phyloP scores from a whole-genome alignment of 1,284 basidiomycete genomes.

The Gymnopus androsaceus region DNA sequence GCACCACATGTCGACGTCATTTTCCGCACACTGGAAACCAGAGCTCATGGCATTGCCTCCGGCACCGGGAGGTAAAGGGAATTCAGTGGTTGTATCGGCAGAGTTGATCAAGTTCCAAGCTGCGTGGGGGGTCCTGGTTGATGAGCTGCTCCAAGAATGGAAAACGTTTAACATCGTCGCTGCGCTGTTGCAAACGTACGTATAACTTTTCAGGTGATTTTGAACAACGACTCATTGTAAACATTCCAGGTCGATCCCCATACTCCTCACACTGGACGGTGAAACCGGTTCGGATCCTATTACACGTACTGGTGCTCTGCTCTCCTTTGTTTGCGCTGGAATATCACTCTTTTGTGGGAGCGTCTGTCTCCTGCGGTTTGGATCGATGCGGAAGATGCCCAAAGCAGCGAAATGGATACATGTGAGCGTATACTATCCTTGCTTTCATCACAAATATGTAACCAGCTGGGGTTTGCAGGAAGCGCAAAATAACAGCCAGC shows the following conservation, averaged over 20 bases:
- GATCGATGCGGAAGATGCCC: slow-evolving; percentile 5
- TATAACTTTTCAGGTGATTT: not conserved
- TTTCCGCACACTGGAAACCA: not conserved
- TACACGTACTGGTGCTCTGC: not conserved
- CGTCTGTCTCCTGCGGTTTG: slow-evolving; percentile 5
- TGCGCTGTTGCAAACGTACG: slow-evolving; percentile 31
- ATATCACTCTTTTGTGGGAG: slow-evolving; percentile 4
- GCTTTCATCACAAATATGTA: not conserved
- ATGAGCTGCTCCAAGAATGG: slow-evolving; percentile 36
- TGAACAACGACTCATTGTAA: not conserved
- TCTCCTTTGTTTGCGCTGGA: slow-evolving; percentile 11
- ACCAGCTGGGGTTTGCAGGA: not conserved
- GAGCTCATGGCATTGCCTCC: not conserved
- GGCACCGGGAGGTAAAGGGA: not conserved
- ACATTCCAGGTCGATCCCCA: not conserved
- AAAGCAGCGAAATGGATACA: slow-evolving; percentile 8
- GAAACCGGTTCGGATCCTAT: slow-evolving; percentile 3
- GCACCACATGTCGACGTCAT: slow-evolving; percentile 1
- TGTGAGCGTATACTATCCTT: not conserved
- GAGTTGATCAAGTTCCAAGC: not conserved
- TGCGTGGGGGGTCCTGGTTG: slow-evolving; percentile 36
- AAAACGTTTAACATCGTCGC: slow-evolving; percentile 39
- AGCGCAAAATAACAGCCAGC: not conserved
- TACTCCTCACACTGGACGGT: not conserved
- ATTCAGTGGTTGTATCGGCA: not conserved